Base-by-base conservation (phyloP, 345 rosid genomes). In the Eucalyptus victrix region DNA sequence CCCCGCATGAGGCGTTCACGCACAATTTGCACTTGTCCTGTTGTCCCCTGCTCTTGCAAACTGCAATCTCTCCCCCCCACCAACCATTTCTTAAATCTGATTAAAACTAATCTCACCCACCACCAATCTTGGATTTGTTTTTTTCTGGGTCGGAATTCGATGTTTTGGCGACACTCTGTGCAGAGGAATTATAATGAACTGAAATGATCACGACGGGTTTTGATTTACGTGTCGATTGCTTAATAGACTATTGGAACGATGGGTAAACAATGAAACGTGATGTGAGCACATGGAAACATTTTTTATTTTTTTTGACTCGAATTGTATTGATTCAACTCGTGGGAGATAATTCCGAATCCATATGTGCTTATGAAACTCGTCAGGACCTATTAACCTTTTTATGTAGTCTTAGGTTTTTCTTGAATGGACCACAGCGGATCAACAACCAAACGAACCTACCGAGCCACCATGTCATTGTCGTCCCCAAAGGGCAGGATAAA, bases 191-290 rank as follows among this genome's bases (percentile, higher is more conserved):
- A 32, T 5, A 6, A 8, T 32, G 34, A 32, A 32, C 23, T 4
- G 23, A 8, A 32, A 32, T 17, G 42, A 67, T 67, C 23, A 3
- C 42, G 42, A 7, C 1, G 26, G 7, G 5, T 18, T 34, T 18
- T 24, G 2, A 34, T 72, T 3, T 1, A 19, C 6, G 13, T 69
- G 0, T 2, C 80, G 44, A 34, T 69, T 8, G 0, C 80, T 18
- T 6, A 0, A 34, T 17, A 4, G 9, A 72, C 23, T 14, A 6
- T 37, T 72, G 4, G 2, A 19, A 21, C 30, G 30, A 19, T 21
- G 47, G 28, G 30, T 21, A 6, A 34, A 72, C 4, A 7, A 40
- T 4, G 17, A 40, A 40, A 40, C 1, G 85, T 6, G 47, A 40
- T 6, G 47, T 40, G 85, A 40, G 28, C 47, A 12, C 47, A 40